Evolutionary conservation across 1,139 yeast species (phyloP).

Genomic region (Lodderomyces beijingensis): DNA sequence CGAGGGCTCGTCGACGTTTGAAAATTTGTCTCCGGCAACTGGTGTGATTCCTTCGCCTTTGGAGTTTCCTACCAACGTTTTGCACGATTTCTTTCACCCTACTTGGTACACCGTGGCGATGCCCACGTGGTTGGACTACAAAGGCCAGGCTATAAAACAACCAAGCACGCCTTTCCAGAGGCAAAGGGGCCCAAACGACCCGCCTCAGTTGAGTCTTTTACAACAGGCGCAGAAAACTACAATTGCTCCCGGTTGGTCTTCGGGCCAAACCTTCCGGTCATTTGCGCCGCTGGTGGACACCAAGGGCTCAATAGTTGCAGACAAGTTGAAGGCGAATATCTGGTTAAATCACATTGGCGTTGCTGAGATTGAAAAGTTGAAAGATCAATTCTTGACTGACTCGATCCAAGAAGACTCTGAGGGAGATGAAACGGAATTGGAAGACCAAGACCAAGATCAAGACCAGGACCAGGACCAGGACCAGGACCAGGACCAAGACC

Average conservation of each 20-base stretch:
- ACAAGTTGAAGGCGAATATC: slow-evolving; percentile 58
- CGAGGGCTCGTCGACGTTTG: slow-evolving; percentile 37
- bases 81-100: slow-evolving; percentile 76
- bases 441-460: neutral
- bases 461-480: neutral
- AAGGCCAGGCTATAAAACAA: slow-evolving; percentile 26
- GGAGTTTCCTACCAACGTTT: slow-evolving; percentile 62
- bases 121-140: slow-evolving; percentile 74
- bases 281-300: slow-evolving; percentile 83
- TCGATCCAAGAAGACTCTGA: slow-evolving; percentile 1
- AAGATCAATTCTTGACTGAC: slow-evolving; percentile 18
- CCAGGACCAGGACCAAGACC: neutral
- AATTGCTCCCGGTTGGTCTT: slow-evolving; percentile 14
- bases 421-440: slow-evolving; percentile 2
- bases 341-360: slow-evolving; percentile 80
- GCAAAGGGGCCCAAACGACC: slow-evolving; percentile 5
- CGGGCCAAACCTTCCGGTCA: slow-evolving; percentile 51
- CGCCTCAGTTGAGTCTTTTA: slow-evolving; percentile 6
- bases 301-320: slow-evolving; percentile 60
- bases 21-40: slow-evolving; percentile 45
- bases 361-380: slow-evolving; percentile 40
- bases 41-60: slow-evolving; percentile 57
- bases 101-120: slow-evolving; percentile 80
- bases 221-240: slow-evolving; percentile 5
- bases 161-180: slow-evolving; percentile 12